Evolutionary conservation across 805 yeast genomes (phyloP).

Genomic region (Zygotorulaspora chibaensis): DNA sequence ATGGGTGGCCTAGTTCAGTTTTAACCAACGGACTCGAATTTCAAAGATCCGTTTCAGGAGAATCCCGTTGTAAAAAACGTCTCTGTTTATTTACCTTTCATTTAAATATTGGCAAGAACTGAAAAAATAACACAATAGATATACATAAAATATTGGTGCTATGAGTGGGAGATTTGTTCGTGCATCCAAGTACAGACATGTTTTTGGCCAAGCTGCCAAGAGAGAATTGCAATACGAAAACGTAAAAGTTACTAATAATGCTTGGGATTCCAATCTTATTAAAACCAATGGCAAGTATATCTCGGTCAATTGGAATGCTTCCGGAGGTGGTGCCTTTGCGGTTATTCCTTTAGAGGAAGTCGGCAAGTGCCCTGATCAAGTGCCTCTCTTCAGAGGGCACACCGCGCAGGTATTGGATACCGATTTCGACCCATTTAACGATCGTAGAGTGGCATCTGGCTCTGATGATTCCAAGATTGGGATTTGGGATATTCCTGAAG

Average conservation of each 20-base stretch:
- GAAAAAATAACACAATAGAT: neutral
- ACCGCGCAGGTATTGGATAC: constrained; percentile 94
- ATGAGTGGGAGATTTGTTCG: constrained; percentile 85
- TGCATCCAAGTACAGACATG: constrained; percentile 95
- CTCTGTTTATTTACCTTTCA: neutral
- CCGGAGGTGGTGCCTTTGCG: constrained; percentile 98
- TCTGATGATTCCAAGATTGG: constrained; percentile 80
- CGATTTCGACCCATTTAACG: constrained; percentile 89
- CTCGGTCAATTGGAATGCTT: constrained; percentile 86
- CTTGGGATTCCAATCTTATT: constrained; percentile 92
- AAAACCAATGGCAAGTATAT: constrained; percentile 82
- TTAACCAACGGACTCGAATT: too few species aligned
- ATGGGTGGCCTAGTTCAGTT: neutral
- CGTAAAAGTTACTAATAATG: constrained; percentile 75
- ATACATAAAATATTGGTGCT: constrained; percentile 10
- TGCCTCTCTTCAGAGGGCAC: constrained; percentile 93
- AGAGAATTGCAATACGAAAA: constrained; percentile 44
- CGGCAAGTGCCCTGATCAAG: constrained; percentile 91
- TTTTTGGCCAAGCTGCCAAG: constrained; percentile 81
- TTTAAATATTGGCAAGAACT: neutral
- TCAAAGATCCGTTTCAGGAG: neutral
- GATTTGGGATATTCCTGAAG: constrained; percentile 83
- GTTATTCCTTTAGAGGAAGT: constrained; percentile 80
- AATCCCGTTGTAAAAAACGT: neutral
- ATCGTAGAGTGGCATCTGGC: constrained; percentile 66